Evolutionary conservation across 2,329 filamentous ascomycete species (phyloP).

Genomic region (Colletotrichum simmondsii): DNA sequence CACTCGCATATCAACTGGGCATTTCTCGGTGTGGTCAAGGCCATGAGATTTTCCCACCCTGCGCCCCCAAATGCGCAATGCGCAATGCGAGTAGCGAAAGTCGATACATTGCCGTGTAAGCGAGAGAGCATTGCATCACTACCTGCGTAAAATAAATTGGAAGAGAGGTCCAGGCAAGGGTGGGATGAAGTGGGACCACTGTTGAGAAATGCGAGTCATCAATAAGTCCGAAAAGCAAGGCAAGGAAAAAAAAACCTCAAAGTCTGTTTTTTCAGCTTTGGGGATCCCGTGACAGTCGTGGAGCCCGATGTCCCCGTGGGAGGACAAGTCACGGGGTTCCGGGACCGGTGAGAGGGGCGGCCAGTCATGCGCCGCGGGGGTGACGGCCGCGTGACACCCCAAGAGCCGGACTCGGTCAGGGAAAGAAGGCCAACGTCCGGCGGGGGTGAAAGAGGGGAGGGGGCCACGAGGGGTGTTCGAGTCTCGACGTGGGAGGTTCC

Average conservation of each 20-base stretch:
- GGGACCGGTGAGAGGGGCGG: constrained; percentile 32
- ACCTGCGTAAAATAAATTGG: not conserved
- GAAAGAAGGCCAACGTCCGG: not conserved
- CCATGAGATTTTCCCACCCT: not conserved
- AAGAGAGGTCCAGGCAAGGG: not conserved
- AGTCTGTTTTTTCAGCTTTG: not conserved
- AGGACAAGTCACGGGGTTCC: constrained; percentile 17
- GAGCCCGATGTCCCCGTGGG: constrained; percentile 6
- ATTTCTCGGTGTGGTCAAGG: not conserved
- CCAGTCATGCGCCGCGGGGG: constrained; percentile 31
- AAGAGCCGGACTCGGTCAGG: constrained; percentile 31
- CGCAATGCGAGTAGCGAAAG: not conserved
- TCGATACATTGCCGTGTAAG: not conserved
- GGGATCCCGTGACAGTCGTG: constrained; percentile 17
- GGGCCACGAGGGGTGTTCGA: not conserved
- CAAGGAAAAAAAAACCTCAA: not conserved
- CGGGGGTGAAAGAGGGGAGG: not conserved
- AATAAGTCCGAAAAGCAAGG: not conserved
- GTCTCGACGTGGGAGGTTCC: not conserved
- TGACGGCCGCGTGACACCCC: constrained; percentile 29
- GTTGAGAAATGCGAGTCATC: constrained; percentile 4
- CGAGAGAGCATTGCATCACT: constrained; percentile 13
- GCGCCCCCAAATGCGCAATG: not conserved
- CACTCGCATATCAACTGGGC: not conserved
- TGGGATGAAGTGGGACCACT: not conserved